Conservation (phyloP, 2,329 filamentous ascomycete genomes). For the Dendrostoma leiphaemia region DNA sequence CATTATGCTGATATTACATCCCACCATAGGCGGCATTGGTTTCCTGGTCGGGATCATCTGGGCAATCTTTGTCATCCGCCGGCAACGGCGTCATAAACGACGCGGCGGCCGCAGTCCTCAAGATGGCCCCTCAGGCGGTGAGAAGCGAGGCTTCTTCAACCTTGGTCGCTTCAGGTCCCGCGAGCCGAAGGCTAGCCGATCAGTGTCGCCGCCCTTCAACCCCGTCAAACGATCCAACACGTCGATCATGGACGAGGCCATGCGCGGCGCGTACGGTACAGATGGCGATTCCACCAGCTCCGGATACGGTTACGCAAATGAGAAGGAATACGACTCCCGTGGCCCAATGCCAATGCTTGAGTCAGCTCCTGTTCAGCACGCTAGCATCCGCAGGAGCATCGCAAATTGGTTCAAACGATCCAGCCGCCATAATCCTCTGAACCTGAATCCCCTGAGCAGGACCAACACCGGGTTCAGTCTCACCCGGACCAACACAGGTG, state of each 20-base stretch:
- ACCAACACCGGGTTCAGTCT: background rate
- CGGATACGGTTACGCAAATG: constrained; percentile 8
- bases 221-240: background rate
- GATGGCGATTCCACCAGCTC: background rate
- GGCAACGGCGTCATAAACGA: background rate
- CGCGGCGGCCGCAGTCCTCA: background rate
- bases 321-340: constrained; percentile 12
- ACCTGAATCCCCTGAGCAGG: constrained; percentile 3
- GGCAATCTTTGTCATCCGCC: constrained; percentile 6
- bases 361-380: constrained; percentile 8
- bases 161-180: too few relatives aligned
- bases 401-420: constrained; percentile 15
- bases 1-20: too few relatives aligned
- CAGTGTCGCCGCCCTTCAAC: too few relatives aligned
- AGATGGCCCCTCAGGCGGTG: background rate
- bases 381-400: constrained; percentile 9
- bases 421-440: constrained; percentile 10
- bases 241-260: constrained; percentile 3
- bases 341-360: constrained; percentile 3
- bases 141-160: background rate
- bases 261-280: constrained; percentile 3
- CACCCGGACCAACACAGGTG: background rate
- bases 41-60: constrained; percentile 13
- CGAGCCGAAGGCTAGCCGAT: too few relatives aligned
- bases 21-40: constrained; percentile 13